phyloP scores from a whole-genome alignment of 306 rosid species.

The Lagenaria siceraria region DNA sequence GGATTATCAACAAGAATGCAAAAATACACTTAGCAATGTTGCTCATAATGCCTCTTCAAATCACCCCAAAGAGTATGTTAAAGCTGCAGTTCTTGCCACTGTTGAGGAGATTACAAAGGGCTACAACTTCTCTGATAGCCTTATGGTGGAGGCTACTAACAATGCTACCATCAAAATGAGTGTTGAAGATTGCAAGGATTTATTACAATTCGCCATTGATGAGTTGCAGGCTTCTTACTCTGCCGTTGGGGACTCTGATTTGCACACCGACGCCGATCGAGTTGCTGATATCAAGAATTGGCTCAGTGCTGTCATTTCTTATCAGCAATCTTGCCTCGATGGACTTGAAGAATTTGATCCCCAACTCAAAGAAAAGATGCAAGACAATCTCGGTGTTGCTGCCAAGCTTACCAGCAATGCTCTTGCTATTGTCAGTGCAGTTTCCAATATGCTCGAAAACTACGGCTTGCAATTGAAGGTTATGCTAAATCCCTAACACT shows the following conservation, averaged over 20 bases:
- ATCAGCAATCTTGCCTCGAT: slow-evolving; percentile 36
- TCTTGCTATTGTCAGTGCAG: slow-evolving; percentile 28
- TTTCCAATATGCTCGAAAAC: slow-evolving; percentile 16
- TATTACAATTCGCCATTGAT: slow-evolving; percentile 28
- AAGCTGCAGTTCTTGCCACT: slow-evolving; percentile 26
- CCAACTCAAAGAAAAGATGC: slow-evolving; percentile 16
- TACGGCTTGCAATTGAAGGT: slow-evolving; percentile 23
- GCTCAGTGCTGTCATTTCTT: slow-evolving; percentile 47
- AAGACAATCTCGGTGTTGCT: background rate
- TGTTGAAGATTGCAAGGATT: slow-evolving; percentile 46
- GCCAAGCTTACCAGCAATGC: slow-evolving; percentile 35
- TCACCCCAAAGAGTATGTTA: slow-evolving; percentile 30
- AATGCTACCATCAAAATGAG: slow-evolving; percentile 26
- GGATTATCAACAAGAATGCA: slow-evolving; percentile 29
- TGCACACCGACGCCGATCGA: slow-evolving; percentile 14
- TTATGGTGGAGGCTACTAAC: slow-evolving; percentile 8
- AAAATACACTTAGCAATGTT: slow-evolving; percentile 19
- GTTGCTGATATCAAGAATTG: slow-evolving; percentile 39
- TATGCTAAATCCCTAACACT: background rate
- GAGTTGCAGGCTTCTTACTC: slow-evolving; percentile 24
- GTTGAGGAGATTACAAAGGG: slow-evolving; percentile 26
- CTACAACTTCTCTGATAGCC: slow-evolving; percentile 33
- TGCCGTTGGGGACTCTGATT: slow-evolving; percentile 13
- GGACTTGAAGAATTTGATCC: slow-evolving; percentile 15
- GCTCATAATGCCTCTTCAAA: slow-evolving; percentile 5